phyloP scores from a whole-genome alignment of 1,284 basidiomycete species.

The Thelephora terrestris region DNA sequence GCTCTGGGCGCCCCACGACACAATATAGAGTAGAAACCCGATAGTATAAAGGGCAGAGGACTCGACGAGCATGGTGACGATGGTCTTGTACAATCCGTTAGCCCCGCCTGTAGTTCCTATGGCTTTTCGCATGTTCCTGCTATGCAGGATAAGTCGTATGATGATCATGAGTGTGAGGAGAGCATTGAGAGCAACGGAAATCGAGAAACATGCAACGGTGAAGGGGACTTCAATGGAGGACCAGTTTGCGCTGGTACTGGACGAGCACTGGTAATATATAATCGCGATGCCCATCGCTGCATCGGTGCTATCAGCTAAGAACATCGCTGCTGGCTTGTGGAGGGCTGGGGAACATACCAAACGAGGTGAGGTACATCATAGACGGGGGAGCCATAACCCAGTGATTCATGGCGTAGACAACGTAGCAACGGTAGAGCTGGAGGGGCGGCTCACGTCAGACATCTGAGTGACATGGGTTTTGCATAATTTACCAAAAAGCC shows the following conservation, averaged over 20 bases:
- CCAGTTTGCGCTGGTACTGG: conserved; percentile 10
- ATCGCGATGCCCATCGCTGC: conserved; percentile 11
- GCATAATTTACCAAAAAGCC: no score
- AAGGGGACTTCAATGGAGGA: conserved; percentile 6
- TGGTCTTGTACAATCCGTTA: conserved; percentile 10
- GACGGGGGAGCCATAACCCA: conserved; percentile 11
- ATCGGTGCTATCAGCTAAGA: conserved; percentile 1
- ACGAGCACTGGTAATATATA: conserved; percentile 8
- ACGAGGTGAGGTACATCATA: conserved; percentile 10
- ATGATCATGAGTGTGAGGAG: conserved; percentile 12
- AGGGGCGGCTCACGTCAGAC: no score
- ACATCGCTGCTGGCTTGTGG: not conserved
- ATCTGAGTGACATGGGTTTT: no score
- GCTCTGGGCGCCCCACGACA: not conserved
- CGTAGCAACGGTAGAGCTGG: conserved; percentile 15
- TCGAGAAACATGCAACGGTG: conserved; percentile 13
- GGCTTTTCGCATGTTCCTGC: conserved; percentile 5
- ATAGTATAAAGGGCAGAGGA: conserved; percentile 12
- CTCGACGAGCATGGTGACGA: conserved; percentile 13
- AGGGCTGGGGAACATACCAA: conserved; percentile 6
- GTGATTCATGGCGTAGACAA: conserved; percentile 11
- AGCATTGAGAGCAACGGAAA: conserved; percentile 12
- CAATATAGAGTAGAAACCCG: not conserved
- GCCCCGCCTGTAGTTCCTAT: conserved; percentile 6
- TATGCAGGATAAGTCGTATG: conserved; percentile 8